Evolutionary conservation across 2,329 filamentous ascomycete genomes (phyloP).

Genomic region (Pseudogymnoascus sp.): DNA sequence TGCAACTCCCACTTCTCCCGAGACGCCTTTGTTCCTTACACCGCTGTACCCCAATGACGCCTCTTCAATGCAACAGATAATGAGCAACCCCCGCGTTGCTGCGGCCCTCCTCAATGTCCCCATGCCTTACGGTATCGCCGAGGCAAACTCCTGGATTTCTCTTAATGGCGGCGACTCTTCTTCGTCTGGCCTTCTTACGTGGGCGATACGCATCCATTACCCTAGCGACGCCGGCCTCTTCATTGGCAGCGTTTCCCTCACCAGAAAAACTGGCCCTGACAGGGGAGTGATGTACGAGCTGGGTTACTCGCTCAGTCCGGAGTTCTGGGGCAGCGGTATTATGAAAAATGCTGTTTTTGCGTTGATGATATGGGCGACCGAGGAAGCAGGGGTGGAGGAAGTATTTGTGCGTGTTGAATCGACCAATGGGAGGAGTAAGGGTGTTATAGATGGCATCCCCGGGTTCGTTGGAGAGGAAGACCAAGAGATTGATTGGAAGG

Average conservation of each 20-base stretch:
- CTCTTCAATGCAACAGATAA: background rate
- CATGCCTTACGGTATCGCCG: background rate
- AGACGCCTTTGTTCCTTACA: constrained; percentile 6
- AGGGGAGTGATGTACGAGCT: background rate
- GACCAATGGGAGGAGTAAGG: constrained; percentile 3
- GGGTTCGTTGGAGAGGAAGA: background rate
- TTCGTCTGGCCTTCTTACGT: background rate
- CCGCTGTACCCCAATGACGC: constrained; percentile 3
- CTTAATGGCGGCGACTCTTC: background rate
- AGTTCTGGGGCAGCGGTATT: constrained; percentile 2
- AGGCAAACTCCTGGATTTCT: constrained; percentile 8
- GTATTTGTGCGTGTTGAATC: constrained; percentile 9
- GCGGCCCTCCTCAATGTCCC: constrained; percentile 6
- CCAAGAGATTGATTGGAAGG: constrained; percentile 3
- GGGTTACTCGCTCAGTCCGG: constrained; percentile 8
- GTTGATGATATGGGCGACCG: background rate
- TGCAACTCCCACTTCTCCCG: background rate
- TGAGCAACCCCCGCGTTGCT: background rate
- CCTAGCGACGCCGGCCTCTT: background rate
- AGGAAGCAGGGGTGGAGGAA: background rate
- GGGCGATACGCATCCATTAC: constrained; percentile 1
- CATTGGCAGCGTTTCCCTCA: background rate
- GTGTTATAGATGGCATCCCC: background rate
- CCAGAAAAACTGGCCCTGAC: background rate
- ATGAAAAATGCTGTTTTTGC: constrained; percentile 1